Percentiles rank a stretch among this genome's conserved stretches.
These are phyloP conservation scores for Yamadazyma atlantica DNA, from an alignment of 1,139 yeast genomes.

Conservation along the genomic window DNA sequence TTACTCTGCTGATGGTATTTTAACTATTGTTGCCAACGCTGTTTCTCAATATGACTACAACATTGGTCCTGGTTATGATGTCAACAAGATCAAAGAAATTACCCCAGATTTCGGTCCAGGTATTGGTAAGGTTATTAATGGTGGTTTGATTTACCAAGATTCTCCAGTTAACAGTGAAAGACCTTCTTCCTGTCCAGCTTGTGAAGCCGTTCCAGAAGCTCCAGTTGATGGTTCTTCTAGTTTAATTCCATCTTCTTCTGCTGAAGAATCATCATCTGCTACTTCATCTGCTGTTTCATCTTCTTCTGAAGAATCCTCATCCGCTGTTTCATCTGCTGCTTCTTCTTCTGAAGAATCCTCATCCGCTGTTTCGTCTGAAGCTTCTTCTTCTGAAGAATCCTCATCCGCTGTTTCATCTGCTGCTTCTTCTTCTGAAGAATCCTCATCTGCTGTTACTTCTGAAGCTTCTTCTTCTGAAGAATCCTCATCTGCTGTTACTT, in stretches of 20 bases:
- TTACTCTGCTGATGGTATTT: constrained; percentile 16
- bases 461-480: constrained; percentile 2
- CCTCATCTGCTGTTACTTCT: constrained; percentile 5
- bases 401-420: constrained; percentile 6
- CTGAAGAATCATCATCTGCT: constrained; percentile 4
- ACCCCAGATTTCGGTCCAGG: constrained; percentile 15
- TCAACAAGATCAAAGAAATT: constrained; percentile 11
- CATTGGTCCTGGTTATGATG: constrained; percentile 18
- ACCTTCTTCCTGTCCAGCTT: constrained; percentile 14
- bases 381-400: constrained; percentile 5
- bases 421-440: constrained; percentile 5
- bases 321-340: constrained; percentile 5
- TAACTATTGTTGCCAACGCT: constrained; percentile 10
- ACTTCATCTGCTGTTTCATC: constrained; percentile 7
- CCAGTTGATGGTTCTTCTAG: constrained; percentile 11
- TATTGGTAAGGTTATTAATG: constrained; percentile 12
- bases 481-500: constrained; percentile 6
- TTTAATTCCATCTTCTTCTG: constrained; percentile 7
- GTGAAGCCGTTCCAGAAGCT: constrained; percentile 10
- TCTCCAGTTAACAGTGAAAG: constrained; percentile 13
- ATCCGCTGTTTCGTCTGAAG: constrained; percentile 5
- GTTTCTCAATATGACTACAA: constrained; percentile 12
- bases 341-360: constrained; percentile 5
- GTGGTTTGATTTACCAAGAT: constrained; percentile 15
- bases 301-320: constrained; percentile 4